Evolutionary conservation across 371 early-diverging fungal species (phyloP).

Genomic region (Saksenaea vasiformis): DNA sequence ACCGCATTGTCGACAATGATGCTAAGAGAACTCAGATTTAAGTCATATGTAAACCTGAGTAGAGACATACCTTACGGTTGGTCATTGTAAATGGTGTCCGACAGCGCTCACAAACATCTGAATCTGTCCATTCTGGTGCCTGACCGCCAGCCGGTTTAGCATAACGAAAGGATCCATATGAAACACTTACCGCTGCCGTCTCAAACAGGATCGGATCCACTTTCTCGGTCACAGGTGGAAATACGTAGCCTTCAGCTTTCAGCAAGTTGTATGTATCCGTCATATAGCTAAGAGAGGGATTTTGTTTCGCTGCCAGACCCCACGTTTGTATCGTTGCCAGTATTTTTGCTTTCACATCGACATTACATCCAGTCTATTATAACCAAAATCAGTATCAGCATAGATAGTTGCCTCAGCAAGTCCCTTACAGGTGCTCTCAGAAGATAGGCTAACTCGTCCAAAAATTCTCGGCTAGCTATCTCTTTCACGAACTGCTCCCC

Average conservation of each 20-base stretch:
- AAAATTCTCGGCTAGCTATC: conserved; percentile 87
- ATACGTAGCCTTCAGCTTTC: conserved; percentile 74
- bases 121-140: conserved; percentile 97
- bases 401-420: conserved; percentile 14
- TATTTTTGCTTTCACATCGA: conserved; percentile 74
- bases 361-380: conserved; percentile 51
- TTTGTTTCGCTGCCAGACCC: conserved; percentile 80
- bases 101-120: conserved; percentile 92
- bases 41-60: neutral
- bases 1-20: conserved; percentile 97
- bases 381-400: neutral
- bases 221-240: conserved; percentile 72
- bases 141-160: conserved; percentile 17
- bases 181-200: conserved; percentile 60
- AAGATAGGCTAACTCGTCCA: conserved; percentile 80
- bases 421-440: conserved; percentile 63
- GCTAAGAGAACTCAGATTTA: conserved; percentile 37
- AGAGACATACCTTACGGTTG: conserved; percentile 76
- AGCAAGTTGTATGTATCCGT: conserved; percentile 76
- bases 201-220: conserved; percentile 73
- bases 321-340: conserved; percentile 84
- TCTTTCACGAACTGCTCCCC: conserved; percentile 89
- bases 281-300: conserved; percentile 77
- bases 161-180: neutral
- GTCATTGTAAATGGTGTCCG: conserved; percentile 89